Percentiles rank a stretch among this genome's conserved stretches.
Conservation (phyloP, 331 rosid species). For the Quercus lobata region DNA sequence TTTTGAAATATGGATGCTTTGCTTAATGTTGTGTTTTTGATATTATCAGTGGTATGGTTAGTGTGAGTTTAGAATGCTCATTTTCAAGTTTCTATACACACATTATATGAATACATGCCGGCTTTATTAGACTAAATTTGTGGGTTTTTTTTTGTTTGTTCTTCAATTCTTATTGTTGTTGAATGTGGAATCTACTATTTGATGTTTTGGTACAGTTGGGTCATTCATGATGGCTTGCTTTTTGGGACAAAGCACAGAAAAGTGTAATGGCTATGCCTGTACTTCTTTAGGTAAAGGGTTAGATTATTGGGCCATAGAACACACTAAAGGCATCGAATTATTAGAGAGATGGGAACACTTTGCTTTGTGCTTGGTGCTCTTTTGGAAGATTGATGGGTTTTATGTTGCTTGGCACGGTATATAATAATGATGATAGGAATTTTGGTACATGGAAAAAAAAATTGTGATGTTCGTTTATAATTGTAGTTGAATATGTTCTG, state of each 20-base stretch:
- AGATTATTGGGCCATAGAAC: background rate
- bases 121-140: background rate
- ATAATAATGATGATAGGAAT: background rate
- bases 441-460: too few relatives aligned
- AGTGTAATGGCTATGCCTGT: background rate
- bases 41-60: too few relatives aligned
- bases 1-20: too few relatives aligned
- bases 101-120: conserved; percentile 1
- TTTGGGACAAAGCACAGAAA: background rate
- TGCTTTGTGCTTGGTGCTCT: background rate
- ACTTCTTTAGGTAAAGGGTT: background rate
- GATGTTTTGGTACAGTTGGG: too few relatives aligned
- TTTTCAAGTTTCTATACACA: conserved; percentile 1
- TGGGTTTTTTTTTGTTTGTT: background rate
- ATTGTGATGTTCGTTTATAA: too few relatives aligned
- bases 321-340: background rate
- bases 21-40: too few relatives aligned
- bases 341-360: background rate
- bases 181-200: too few relatives aligned
- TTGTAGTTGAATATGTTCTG: too few relatives aligned
- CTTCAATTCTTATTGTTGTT: background rate
- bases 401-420: too few relatives aligned
- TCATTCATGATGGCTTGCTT: too few relatives aligned
- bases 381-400: background rate
- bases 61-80: background rate